These are phyloP conservation scores for Spergularia azorica DNA, from an alignment of 179 eudicot species.

Conservation along the genomic window DNA sequence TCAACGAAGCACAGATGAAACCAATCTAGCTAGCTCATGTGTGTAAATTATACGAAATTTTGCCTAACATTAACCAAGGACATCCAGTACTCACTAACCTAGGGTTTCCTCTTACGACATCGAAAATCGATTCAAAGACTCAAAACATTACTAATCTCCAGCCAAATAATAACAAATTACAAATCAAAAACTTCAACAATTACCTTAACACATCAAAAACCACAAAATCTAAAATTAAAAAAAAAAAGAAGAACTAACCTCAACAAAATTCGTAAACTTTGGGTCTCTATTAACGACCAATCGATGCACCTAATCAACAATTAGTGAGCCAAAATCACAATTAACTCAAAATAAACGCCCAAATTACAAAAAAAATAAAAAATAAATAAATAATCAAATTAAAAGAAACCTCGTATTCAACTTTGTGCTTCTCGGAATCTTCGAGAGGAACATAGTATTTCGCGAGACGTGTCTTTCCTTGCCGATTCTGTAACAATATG, in stretches of 20 bases:
- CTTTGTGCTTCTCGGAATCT: slow-evolving; percentile 99
- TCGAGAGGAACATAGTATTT: slow-evolving; percentile 95
- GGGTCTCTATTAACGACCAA: slow-evolving; percentile 94
- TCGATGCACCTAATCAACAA: slow-evolving; percentile 73
- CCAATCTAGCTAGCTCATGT: too few relatives aligned
- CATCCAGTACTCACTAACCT: neutral
- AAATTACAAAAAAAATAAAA: too few relatives aligned
- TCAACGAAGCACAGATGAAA: too few relatives aligned
- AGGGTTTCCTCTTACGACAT: neutral
- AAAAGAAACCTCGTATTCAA: slow-evolving; percentile 82
- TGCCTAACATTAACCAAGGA: neutral
- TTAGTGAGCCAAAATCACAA: slow-evolving; percentile 5
- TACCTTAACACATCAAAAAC: neutral
- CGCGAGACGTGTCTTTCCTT: slow-evolving; percentile 93
- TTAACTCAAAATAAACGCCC: neutral
- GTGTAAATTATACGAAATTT: neutral
- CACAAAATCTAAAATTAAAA: neutral
- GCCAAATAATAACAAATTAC: neutral
- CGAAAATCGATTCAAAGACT: too few relatives aligned
- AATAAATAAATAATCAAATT: too few relatives aligned
- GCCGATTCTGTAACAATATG: slow-evolving; percentile 89
- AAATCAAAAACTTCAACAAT: neutral
- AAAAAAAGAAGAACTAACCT: slow-evolving; percentile 40
- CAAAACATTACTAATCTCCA: too few relatives aligned
- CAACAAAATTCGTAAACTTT: slow-evolving; percentile 91